Conservation (phyloP, 306 rosid species). For the Prunus padus region DNA sequence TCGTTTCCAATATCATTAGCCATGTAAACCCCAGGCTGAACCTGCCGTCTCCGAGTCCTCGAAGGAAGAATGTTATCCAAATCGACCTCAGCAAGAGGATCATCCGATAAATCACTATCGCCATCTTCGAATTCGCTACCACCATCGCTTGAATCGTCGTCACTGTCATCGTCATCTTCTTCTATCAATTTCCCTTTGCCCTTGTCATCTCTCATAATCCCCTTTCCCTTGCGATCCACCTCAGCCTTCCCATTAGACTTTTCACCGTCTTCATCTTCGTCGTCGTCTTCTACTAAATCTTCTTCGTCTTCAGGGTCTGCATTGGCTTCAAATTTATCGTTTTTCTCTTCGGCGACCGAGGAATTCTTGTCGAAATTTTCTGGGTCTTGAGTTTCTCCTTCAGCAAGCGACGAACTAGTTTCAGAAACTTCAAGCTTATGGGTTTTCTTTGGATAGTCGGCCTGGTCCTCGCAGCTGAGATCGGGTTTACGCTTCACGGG, state of each 20-base stretch:
- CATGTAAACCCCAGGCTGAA: slow-evolving; percentile 60
- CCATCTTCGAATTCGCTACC: slow-evolving; percentile 50
- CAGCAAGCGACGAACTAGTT: slow-evolving; percentile 5
- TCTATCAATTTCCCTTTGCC: slow-evolving; percentile 79
- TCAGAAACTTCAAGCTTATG: slow-evolving; percentile 42
- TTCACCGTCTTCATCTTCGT: slow-evolving; percentile 32
- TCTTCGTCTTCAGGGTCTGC: slow-evolving; percentile 20
- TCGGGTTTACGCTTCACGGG: slow-evolving; percentile 61
- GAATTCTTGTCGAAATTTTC: slow-evolving; percentile 24
- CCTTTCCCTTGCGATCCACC: slow-evolving; percentile 76
- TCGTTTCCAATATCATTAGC: slow-evolving; percentile 40
- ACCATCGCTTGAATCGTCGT: slow-evolving; percentile 49
- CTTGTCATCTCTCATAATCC: slow-evolving; percentile 58
- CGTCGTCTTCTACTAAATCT: slow-evolving; percentile 29
- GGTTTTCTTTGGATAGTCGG: slow-evolving; percentile 42
- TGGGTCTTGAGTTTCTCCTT: slow-evolving; percentile 12
- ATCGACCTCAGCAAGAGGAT: slow-evolving; percentile 86
- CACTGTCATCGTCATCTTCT: slow-evolving; percentile 41
- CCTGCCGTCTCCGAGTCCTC: slow-evolving; percentile 72
- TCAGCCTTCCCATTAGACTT: slow-evolving; percentile 38
- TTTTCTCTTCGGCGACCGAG: slow-evolving; percentile 22
- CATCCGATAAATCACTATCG: slow-evolving; percentile 78
- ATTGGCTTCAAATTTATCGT: slow-evolving; percentile 18
- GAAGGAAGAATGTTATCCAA: slow-evolving; percentile 91
- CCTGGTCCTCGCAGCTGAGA: slow-evolving; percentile 33